Evolutionary conservation across 495 filamentous ascomycete species (phyloP), one percentile per base, ranked within the genome.

Genomic region (Xylaria scruposa): DNA sequence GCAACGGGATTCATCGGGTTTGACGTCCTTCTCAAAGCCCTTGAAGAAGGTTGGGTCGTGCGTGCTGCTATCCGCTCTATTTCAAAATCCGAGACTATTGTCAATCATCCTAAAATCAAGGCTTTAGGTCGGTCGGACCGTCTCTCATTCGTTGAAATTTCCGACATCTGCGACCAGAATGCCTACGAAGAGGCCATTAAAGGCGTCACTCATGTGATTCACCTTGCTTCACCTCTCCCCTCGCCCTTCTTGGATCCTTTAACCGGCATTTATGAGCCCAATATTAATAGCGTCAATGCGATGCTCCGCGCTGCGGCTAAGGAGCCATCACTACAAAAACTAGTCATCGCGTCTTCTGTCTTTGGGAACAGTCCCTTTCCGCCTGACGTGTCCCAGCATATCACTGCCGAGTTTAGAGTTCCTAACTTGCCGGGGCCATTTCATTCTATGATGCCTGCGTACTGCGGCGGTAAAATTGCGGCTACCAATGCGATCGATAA

Each of bases 151-250:
- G 71, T 79, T 42, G 70, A 83, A 13, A 78, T 88, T 8, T 82
- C 85, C 12, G 85, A 88, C 70, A 78, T 87, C 29, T 33, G 80
- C 1, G 74, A 75, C 12, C 66, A 81, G 0, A 80, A 78, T 19
- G 83, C 82, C 8, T 88, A 83, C 72, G 80, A 85, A 66, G 74
- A 82, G 31, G 84, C 82, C 4, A 79, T 86, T 19, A 72, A 83
- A 53, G 84, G 79, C 17, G 82, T 83, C 0, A 82, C 79, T 31
- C 83, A 82, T 59, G 75, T 87, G 64, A 77, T 88, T 63, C 87
- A 88, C 56, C 70, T 84, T 8, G 86, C 85, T 1, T 84, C 85
- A 53, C 85, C 87, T 3, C 69, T 77, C 13, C 73, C 75, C 0
- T 33, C 71, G 10, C 74, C 73, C 3, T 40, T 29, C 42, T 70